Base-by-base conservation (phyloP, 2,329 filamentous ascomycete genomes). In the Fusarium sp. region DNA sequence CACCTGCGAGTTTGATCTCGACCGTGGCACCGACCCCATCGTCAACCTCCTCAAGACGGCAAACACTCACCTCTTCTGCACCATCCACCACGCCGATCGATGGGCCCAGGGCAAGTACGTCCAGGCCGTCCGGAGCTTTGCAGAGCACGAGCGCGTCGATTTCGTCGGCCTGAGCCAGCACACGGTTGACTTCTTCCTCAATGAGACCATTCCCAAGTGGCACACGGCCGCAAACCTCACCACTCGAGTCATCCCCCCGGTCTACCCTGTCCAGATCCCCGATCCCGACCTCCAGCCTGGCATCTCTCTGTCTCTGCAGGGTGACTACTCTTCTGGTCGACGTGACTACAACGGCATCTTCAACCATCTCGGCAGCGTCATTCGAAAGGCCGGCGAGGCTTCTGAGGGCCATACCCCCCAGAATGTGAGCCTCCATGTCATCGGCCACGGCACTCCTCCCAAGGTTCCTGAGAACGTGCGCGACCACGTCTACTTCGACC, bases 161-260 rank as follows among this genome's bases (percentile, higher is more conserved):
- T 70, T 72, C 39, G 59, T 72, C 43, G 64, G 58, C 19, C 68
- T 72, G 31, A 72, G 70, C 58, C 59, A 70, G 42, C 70, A 72
- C 55, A 72, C 70, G 1, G 11, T 58, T 42, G 38, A 72, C 41
- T 72, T 56, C 40, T 61, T 72, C 34, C 45, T 58, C 45, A 63
- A 65, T 15, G 50, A 68, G n/a, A 64, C 61, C 2, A 24, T 58
- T n/a, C 51, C 63, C 25, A 60, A 65, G 38, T 72, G 70, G 70
- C 51, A 58, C 28, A 55, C 63, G 4, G 40, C 56, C 40, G 54
- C 48, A 24, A 58, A 57, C 41, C 45, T 65, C 39, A 58, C 53
- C 42, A 59, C 63, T 24, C 69, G 61, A 25, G 68, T 69, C 22
- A 47, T 72, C 10, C 70, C 70, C 7, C 70, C 70, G 11, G 64